Evolutionary conservation across 257 asterid species (phyloP).

Genomic region (Linaria vulgaris): DNA sequence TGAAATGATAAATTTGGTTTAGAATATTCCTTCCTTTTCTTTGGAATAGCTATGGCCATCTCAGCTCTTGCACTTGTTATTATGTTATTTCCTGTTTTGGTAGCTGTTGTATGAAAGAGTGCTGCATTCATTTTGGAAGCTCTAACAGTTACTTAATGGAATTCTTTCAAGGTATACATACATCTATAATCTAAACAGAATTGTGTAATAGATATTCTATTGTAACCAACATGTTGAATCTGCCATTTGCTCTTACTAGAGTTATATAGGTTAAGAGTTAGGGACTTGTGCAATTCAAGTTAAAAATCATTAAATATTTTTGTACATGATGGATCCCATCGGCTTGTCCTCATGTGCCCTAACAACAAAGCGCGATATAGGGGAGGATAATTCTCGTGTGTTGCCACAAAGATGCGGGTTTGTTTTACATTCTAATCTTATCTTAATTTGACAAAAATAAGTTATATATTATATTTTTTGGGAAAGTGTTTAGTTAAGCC

Average conservation of each 20-base stretch:
- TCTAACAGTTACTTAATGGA: not conserved
- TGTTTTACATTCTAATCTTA: conserved; percentile 32
- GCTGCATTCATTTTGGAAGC: conserved; percentile 44
- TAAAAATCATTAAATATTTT: not conserved
- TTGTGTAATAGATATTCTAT: no score
- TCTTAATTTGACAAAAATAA: not conserved
- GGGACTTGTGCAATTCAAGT: not conserved
- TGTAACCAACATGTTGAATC: not conserved
- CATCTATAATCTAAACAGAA: not conserved
- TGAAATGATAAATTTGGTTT: conserved; percentile 40
- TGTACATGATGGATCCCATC: not conserved
- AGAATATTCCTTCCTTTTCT: conserved; percentile 24
- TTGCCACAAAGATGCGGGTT: conserved; percentile 38
- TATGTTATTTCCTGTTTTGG: conserved; percentile 19
- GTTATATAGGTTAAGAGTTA: not conserved
- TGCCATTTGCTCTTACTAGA: not conserved
- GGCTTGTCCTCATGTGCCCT: not conserved
- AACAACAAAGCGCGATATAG: conserved; percentile 1
- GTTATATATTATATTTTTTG: not conserved
- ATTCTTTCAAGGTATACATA: not conserved
- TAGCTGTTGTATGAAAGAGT: conserved; percentile 34
- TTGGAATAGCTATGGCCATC: conserved; percentile 45
- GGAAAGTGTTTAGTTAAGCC: conserved; percentile 26
- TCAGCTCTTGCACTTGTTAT: conserved; percentile 34
- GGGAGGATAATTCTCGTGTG: conserved; percentile 22